Base-by-base conservation (phyloP, 2,329 filamentous ascomycete genomes). In the Neofusicoccum kwambonambiense region DNA sequence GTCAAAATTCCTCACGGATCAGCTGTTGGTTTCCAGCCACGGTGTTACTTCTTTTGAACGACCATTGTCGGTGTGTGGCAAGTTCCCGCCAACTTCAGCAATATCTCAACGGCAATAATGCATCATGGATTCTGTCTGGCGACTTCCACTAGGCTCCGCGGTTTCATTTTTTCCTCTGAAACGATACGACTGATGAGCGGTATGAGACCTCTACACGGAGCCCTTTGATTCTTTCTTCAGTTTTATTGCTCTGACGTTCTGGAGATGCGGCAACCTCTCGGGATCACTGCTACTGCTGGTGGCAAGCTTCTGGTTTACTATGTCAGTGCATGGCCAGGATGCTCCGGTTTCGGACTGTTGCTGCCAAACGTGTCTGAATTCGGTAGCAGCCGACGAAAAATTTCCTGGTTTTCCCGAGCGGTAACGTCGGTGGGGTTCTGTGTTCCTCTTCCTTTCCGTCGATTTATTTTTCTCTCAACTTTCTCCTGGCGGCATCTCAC, bases 401-500 rank as follows among this genome's bases (percentile, higher is more conserved):
- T 2, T 8, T 15, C 17, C 31, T 15, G 31, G 42, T 3, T 15
- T 60, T 15, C 27, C 3, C 15, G 41, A 31, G 37, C 17, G 37
- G 22, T 22, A n/a, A 37, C 15, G 47, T 37, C 8, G 22, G 8
- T 22, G 17, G 19, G 6, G 6, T 34, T 35, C 15, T 45, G 17
- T 34, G 6, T 37, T 31, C 19, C 15, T 35, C 8, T 37, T 37
- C 31, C 17, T 37, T 35, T 45, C 15, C 47, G 47, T 37, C 27
- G 11, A 27, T 22, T 34, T 47, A 15, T n/a, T 47, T 42, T 5
- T 19, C 4, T 37, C 15, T 37, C 15, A 15, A 17, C 42, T 47
- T 37, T 60, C 41, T 47, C 42, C n/a, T 22, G 41, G 54, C 56
- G 56, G 56, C 56, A 60, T 60, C 56, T 60, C 41, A 58, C 54